phyloP scores from a whole-genome alignment of 768 basidiomycete species.

The Russula olivacea region DNA sequence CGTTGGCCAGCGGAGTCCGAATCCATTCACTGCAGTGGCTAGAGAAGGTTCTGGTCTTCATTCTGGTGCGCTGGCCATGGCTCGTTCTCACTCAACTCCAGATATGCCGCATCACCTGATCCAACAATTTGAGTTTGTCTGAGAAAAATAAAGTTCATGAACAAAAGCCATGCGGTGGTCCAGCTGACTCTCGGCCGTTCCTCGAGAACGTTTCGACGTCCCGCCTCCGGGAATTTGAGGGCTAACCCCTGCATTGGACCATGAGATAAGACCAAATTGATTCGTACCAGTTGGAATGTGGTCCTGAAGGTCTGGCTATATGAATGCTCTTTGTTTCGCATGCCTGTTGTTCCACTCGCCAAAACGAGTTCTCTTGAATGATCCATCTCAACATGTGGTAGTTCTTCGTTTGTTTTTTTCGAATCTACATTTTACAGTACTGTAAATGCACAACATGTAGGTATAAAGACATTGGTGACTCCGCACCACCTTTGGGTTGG shows the following conservation, averaged over 20 bases:
- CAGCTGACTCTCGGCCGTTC: not conserved
- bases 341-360: not conserved
- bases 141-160: not conserved
- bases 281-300: not conserved
- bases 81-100: not conserved
- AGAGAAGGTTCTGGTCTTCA: not conserved
- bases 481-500: not conserved
- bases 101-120: not conserved
- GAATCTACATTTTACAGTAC: too few relatives aligned
- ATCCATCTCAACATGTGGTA: too few relatives aligned
- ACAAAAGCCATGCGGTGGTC: not conserved
- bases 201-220: not conserved
- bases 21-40: not conserved
- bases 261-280: too few relatives aligned
- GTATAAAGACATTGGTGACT: not conserved
- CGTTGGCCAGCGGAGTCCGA: not conserved
- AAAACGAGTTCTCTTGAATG: not conserved
- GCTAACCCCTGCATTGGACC: not conserved
- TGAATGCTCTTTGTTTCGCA: not conserved
- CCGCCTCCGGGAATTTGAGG: not conserved
- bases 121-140: not conserved
- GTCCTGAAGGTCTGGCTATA: too few relatives aligned
- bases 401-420: not conserved
- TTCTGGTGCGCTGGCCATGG: not conserved
- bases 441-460: not conserved